Base-by-base conservation (phyloP, 192 early-diverging fungal species). In the Coemansia sp. region DNA sequence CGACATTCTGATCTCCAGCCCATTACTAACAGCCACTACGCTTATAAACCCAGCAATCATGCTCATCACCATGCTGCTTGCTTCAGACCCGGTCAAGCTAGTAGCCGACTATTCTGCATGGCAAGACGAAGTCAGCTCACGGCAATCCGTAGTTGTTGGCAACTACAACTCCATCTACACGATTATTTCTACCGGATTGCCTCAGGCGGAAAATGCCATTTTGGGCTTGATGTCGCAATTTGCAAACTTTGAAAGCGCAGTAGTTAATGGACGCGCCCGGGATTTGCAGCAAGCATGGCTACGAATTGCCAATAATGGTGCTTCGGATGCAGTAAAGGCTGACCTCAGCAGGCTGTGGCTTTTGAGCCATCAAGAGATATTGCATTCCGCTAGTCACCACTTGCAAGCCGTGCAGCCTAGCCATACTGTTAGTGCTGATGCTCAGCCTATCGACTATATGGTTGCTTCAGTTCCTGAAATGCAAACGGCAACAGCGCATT, bases 121-220 rank as follows among this genome's bases (percentile, higher is more conserved):
- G 72, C 42, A 76, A 40, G 49, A 48, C 14, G 41, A 76, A 20
- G 17, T 58, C 4, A 52, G 47, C 17, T 60, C 72, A 2, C 44
- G 72, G 11, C 39, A 58, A 17, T 56, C 60, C 0, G 43, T 51
- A 0, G 38, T 63, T 0, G 26, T 30, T 21, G 58, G 46, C 10
- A 75, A 69, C 45, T 48, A 23, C 32, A 44, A 51, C 36, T 30
- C 38, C 0, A 40, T 64, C 0, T 76, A 76, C 42, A 65, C 66
- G 3, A 31, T 69, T 34, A 51, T 69, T 11, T 76, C 66, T 3
- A 69, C 58, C 4, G 58, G 58, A 0, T 40, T 76, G 40, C 72
- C 72, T 1, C 40, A 50, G 20, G 43, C 43, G 5, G 72, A 69
- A 41, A 54, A 34, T 28, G 61, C 37, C 10, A n/a, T 61, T 0